Percentiles rank a stretch among this genome's conserved stretches.
These are phyloP conservation scores for Melaleuca alternifolia DNA, from an alignment of 345 rosid genomes.

Conservation along the genomic window DNA sequence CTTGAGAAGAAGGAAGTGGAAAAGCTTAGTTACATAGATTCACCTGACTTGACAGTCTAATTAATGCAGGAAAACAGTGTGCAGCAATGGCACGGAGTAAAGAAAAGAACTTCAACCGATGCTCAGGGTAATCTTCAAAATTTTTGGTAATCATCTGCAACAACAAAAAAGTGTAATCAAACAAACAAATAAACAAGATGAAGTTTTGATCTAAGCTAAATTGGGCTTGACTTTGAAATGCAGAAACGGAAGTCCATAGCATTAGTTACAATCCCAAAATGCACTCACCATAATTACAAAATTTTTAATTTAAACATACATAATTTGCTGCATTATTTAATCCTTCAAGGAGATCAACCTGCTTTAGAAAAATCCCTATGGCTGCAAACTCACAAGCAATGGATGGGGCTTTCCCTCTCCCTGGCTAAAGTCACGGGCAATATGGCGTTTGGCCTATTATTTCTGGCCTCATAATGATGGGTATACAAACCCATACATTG, in stretches of 20 bases:
- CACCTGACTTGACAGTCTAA: conserved; percentile 90
- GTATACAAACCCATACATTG: neutral
- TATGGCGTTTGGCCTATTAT: neutral
- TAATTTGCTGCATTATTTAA: neutral
- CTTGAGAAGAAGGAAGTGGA: neutral
- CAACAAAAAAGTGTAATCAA: neutral
- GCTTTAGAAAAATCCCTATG: neutral
- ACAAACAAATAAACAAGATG: neutral
- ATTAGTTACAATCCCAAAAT: neutral
- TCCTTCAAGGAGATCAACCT: neutral
- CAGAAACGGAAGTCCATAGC: neutral
- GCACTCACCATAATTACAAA: neutral
- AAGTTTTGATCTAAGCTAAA: neutral
- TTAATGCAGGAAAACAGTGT: conserved; percentile 87
- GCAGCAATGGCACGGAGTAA: conserved; percentile 97
- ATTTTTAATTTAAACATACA: neutral
- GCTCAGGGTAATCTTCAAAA: conserved; percentile 98
- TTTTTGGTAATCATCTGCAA: conserved; percentile 97
- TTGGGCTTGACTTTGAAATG: neutral
- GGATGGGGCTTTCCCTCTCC: neutral
- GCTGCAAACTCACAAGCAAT: neutral
- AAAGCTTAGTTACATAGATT: conserved; percentile 4
- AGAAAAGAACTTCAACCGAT: conserved; percentile 96
- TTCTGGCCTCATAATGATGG: neutral
- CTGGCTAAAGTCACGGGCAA: neutral